Conservation (phyloP, 352 stramenopile genomes). For the Globisporangium lucens region DNA sequence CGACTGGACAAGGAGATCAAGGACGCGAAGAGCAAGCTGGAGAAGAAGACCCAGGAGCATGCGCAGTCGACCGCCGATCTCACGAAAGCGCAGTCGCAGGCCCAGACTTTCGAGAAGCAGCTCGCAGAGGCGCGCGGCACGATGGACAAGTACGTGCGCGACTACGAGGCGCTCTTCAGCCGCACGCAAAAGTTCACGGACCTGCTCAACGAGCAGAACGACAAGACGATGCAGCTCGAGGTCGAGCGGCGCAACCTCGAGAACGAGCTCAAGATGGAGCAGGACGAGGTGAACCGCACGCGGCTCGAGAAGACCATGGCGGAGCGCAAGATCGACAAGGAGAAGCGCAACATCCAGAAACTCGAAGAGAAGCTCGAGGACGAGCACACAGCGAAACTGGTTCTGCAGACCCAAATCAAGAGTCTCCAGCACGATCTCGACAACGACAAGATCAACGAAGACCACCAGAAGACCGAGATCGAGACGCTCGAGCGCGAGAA, state of each 20-base stretch:
- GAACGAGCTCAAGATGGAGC: conserved; percentile 81
- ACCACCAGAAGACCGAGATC: conserved; percentile 70
- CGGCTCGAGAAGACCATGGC: conserved; percentile 88
- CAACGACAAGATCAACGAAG: conserved; percentile 74
- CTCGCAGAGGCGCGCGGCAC: conserved; percentile 62
- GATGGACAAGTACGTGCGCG: conserved; percentile 93
- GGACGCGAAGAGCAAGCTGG: conserved; percentile 86
- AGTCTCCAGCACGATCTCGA: conserved; percentile 80
- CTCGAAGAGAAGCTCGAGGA: conserved; percentile 90
- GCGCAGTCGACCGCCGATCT: conserved; percentile 45
- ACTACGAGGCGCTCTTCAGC: conserved; percentile 91
- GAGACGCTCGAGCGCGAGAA: conserved; percentile 88
- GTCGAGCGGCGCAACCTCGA: conserved; percentile 77
- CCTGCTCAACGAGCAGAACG: conserved; percentile 90
- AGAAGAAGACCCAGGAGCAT: conserved; percentile 77
- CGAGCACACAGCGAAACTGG: conserved; percentile 82
- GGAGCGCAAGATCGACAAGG: conserved; percentile 88
- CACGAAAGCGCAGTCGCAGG: conserved; percentile 63
- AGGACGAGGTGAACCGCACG: conserved; percentile 83
- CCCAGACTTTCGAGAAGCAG: conserved; percentile 86
- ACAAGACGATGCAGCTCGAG: conserved; percentile 84
- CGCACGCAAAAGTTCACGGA: conserved; percentile 92
- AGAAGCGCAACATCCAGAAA: conserved; percentile 83
- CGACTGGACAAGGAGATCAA: conserved; percentile 92
- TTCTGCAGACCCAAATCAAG: conserved; percentile 82